Conservation (phyloP, 306 rosid genomes). For the Ochetophila trinervis region DNA sequence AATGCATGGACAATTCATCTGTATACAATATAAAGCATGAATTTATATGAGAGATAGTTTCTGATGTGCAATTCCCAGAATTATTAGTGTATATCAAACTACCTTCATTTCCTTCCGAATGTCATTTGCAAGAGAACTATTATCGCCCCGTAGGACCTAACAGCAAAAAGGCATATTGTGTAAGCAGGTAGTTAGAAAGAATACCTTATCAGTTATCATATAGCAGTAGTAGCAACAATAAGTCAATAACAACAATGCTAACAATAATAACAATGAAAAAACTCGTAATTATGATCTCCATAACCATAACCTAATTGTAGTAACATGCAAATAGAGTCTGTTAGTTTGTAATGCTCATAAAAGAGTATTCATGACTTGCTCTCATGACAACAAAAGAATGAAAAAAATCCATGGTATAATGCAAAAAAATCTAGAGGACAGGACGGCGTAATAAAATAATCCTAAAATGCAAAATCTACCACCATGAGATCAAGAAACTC, state of each 20-base stretch:
- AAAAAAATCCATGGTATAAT: not conserved
- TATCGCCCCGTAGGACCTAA: conserved; percentile 94
- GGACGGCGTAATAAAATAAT: conserved; percentile 2
- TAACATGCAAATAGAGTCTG: not conserved
- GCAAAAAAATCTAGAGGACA: not conserved
- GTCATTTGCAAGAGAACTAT: conserved; percentile 96
- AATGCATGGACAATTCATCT: conserved; percentile 10
- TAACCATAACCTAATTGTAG: not conserved
- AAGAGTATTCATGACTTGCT: not conserved
- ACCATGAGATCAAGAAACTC: not conserved
- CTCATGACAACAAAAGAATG: not conserved
- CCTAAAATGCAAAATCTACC: not conserved
- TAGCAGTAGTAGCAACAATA: no score
- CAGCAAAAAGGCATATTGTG: conserved; percentile 23
- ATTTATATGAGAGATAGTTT: no score
- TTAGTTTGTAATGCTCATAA: not conserved
- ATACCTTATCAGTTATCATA: no score
- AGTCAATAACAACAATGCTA: no score
- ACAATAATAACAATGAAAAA: no score
- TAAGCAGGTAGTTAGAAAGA: not conserved
- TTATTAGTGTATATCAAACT: conserved; percentile 14
- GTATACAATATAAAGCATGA: no score
- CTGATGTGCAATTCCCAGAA: not conserved
- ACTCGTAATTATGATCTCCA: not conserved
- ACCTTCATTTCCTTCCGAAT: conserved; percentile 99